Evolutionary conservation across 257 asterid genomes (phyloP).

Genomic region (Solanum boliviense): DNA sequence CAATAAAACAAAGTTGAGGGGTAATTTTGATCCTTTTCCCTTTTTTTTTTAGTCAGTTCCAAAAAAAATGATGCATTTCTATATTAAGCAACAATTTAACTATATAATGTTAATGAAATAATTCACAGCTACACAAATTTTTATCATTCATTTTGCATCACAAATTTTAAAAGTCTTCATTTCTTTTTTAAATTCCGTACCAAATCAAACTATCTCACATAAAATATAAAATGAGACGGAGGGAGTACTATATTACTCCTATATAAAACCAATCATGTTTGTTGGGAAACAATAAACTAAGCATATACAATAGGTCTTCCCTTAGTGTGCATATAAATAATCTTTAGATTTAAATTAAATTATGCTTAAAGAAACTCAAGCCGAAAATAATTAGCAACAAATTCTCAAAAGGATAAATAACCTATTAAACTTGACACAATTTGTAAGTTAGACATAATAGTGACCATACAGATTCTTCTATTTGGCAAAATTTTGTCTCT

Average conservation of each 20-base stretch:
- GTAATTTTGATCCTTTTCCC: no score
- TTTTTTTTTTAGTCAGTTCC: no score
- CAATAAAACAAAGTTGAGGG: no score
- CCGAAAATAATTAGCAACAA: background rate
- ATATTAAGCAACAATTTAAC: no score
- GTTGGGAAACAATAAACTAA: background rate
- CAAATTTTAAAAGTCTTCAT: no score
- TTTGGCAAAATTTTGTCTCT: background rate
- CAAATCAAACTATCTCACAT: no score
- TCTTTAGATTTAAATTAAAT: no score
- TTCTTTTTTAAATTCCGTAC: fast-evolving
- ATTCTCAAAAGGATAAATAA: background rate
- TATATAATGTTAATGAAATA: no score
- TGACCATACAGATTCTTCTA: background rate
- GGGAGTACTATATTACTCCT: background rate
- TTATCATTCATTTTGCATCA: fast-evolving
- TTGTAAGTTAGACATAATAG: background rate
- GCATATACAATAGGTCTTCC: background rate
- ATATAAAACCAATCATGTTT: background rate
- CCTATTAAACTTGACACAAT: background rate
- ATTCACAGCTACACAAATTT: no score
- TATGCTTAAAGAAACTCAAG: background rate
- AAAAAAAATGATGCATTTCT: no score
- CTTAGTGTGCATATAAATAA: background rate
- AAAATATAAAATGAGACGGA: no score